These are phyloP conservation scores for Tylopilus orsonianus DNA, from an alignment of 1,284 basidiomycete genomes.

Conservation along the genomic window DNA sequence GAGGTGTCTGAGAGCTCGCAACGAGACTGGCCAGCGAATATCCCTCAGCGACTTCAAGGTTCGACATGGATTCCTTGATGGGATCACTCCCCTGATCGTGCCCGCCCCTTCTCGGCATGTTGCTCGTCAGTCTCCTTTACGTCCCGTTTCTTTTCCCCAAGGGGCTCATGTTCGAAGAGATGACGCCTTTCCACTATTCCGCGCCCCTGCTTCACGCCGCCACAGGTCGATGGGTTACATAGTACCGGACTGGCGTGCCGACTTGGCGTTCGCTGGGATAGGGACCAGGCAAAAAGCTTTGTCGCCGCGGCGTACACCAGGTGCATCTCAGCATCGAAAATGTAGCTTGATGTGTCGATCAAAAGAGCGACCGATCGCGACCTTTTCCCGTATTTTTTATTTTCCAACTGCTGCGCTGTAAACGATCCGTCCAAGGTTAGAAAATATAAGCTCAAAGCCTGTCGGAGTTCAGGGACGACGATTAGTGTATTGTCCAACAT, in stretches of 20 bases:
- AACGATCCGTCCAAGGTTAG: too few species aligned
- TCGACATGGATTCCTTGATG: neutral
- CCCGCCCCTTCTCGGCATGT: too few species aligned
- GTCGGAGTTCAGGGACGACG: too few species aligned
- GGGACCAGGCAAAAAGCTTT: neutral
- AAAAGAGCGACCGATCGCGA: too few species aligned
- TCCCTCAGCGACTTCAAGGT: conserved; percentile 52
- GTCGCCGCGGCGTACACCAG: neutral
- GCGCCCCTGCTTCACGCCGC: neutral
- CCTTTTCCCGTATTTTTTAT: too few species aligned
- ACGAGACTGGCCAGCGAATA: conserved; percentile 66
- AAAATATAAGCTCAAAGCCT: too few species aligned
- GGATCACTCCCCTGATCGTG: neutral
- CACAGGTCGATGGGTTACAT: neutral
- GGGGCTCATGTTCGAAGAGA: too few species aligned
- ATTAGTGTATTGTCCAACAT: too few species aligned
- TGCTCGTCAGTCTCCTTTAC: neutral
- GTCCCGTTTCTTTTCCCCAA: too few species aligned
- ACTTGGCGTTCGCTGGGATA: neutral
- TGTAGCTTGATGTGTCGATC: too few species aligned
- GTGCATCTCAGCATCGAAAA: neutral
- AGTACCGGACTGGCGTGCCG: neutral
- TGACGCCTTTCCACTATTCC: neutral
- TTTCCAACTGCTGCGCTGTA: too few species aligned
- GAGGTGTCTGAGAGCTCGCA: conserved; percentile 40